These are phyloP conservation scores for Ustilago bromivora DNA, from an alignment of 1,284 basidiomycete species.

Conservation along the genomic window DNA sequence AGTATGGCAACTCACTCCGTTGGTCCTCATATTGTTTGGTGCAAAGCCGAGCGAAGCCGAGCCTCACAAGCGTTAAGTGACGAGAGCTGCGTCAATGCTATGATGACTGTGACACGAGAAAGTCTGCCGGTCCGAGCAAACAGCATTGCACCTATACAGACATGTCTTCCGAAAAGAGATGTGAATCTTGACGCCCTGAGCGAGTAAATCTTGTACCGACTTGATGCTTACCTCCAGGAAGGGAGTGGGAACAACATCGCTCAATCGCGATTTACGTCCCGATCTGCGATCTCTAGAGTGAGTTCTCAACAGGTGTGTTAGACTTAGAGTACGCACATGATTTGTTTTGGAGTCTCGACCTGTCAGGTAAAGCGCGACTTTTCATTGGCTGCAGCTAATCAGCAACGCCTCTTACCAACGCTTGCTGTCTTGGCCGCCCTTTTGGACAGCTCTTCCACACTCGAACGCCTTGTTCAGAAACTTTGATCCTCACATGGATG, in stretches of 20 bases:
- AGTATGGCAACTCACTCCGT: neutral
- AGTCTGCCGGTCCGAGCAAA: too few species aligned
- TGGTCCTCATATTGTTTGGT: neutral
- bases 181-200: neutral
- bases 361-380: slow-evolving; percentile 20
- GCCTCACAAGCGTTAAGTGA: neutral
- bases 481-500: neutral
- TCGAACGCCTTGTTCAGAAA: neutral
- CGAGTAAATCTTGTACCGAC: too few species aligned
- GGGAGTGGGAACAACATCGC: too few species aligned
- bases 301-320: neutral
- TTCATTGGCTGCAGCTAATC: slow-evolving; percentile 45
- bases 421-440: neutral
- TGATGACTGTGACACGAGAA: too few species aligned
- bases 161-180: too few species aligned
- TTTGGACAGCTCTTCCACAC: neutral
- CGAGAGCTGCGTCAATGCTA: too few species aligned
- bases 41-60: neutral
- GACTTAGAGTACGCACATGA: neutral
- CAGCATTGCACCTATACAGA: too few species aligned
- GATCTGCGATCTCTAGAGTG: too few species aligned
- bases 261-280: too few species aligned
- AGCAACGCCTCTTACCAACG: neutral
- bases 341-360: neutral
- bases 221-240: neutral